A percentile compares a stretch with the other conserved stretches of the same genome.
Conservation (phyloP, 108 stramenopile species). For the Cyclotella atomus region DNA sequence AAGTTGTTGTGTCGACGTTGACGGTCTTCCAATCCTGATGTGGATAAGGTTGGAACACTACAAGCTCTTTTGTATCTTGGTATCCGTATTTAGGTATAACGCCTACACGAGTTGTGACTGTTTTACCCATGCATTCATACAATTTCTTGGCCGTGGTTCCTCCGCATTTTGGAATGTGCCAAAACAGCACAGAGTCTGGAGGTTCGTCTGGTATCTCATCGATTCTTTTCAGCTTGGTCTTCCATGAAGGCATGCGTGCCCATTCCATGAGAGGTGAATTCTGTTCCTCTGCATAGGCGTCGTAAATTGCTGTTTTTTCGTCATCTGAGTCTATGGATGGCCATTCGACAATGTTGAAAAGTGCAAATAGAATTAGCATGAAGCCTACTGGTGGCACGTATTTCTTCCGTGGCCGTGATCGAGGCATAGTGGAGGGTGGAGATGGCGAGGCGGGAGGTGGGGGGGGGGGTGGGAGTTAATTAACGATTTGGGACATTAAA, state of each 20-base stretch:
- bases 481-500: too few relatives aligned
- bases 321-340: neutral
- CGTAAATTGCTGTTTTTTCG: neutral
- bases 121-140: constrained; percentile 42
- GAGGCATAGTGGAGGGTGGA: neutral
- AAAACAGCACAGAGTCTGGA: constrained; percentile 23
- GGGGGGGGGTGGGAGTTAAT: too few relatives aligned
- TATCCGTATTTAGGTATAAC: constrained; percentile 29
- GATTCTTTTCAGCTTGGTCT: constrained; percentile 17
- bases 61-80: constrained; percentile 32
- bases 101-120: constrained; percentile 26
- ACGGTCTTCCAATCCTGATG: constrained; percentile 28
- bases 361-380: neutral
- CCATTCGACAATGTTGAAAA: neutral
- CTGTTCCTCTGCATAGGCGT: neutral
- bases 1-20: constrained; percentile 50
- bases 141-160: constrained; percentile 52
- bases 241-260: neutral
- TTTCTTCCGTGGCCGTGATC: constrained; percentile 2
- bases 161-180: constrained; percentile 55
- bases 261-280: neutral
- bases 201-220: constrained; percentile 3
- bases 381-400: constrained; percentile 4
- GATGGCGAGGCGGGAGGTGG: neutral
- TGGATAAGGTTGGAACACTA: constrained; percentile 23